These are phyloP conservation scores for Kalmanozyma brasiliensis DNA, from an alignment of 1,284 basidiomycete species.

Conservation along the genomic window DNA sequence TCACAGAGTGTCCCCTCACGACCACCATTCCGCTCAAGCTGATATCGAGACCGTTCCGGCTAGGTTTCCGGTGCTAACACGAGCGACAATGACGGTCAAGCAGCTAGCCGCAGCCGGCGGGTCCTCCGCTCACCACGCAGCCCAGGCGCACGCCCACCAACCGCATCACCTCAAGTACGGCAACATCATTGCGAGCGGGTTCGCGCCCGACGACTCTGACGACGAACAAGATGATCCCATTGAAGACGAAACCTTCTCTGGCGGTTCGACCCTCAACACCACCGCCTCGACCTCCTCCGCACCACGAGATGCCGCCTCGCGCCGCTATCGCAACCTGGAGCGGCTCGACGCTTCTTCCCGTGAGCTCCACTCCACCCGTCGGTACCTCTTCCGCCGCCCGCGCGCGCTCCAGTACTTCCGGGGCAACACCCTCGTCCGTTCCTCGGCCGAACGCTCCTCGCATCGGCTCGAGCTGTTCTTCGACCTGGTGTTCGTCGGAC, in stretches of 20 bases:
- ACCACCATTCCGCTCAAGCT: too few species aligned
- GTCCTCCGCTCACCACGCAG: background rate
- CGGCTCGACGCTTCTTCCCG: conserved; percentile 34
- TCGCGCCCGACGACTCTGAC: conserved; percentile 33
- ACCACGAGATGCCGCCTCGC: conserved; percentile 36
- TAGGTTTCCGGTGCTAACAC: too few species aligned
- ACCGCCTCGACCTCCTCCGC: conserved; percentile 12
- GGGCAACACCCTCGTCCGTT: conserved; percentile 47
- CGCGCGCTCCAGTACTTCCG: conserved; percentile 61
- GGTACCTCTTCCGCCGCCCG: conserved; percentile 58
- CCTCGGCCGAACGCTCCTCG: conserved; percentile 49
- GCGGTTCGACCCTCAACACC: conserved; percentile 2
- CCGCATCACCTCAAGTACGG: conserved; percentile 59
- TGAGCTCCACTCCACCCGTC: conserved; percentile 37
- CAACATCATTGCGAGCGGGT: conserved; percentile 40
- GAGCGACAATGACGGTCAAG: conserved; percentile 24
- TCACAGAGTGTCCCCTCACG: too few species aligned
- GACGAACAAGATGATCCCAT: too few species aligned
- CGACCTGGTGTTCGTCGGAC: conserved; percentile 58
- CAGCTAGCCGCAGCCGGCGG: conserved; percentile 21
- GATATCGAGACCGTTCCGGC: too few species aligned
- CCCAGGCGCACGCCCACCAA: conserved; percentile 13
- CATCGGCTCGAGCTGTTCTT: conserved; percentile 58
- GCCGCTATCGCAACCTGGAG: conserved; percentile 30
- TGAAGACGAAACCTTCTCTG: conserved; percentile 5